Evolutionary conservation across 2,329 filamentous ascomycete species (phyloP), one percentile per base, ranked within the genome.

Genomic region (Juglanconis oblonga): DNA sequence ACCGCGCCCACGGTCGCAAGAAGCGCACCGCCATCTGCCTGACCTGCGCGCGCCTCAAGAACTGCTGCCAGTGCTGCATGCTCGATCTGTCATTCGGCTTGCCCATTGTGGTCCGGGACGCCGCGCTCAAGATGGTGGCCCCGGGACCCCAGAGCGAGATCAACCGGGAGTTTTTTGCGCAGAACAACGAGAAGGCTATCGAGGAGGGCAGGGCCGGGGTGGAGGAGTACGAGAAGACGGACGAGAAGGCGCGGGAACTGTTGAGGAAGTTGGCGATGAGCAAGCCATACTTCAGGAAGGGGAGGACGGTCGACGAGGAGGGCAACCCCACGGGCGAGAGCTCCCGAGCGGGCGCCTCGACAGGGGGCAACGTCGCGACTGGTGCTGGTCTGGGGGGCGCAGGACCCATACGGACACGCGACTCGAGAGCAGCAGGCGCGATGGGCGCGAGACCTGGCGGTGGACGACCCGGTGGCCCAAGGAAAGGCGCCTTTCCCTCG

Each of bases 21-120:
- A 97, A 96, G 77, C 88, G 91, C 66, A 98, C 94, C 57, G 96
- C 91, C 69, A 96, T 98, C 69, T 99, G 95, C 75, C 82, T 99
- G 31, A 99, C 95, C 45, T 99, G 95, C 79, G 94, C 95, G 29
- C 90, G 95, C 49, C 83, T 98, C 66, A 99, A 99, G 78, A 99
- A 99, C 79, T 98, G 95, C 79, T 99, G 95, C 72, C 95, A 99
- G 79, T 94, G 89, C 77, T 99, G 95, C 80, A 98, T 98, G 92
- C 88, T 99, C 56, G 95, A 99, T 81, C 79, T 99, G 62, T 94
- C 91, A 11, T 99, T 98, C 71, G 96, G 95, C 31, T 81, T 99
- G 33, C 95, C 95, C 10, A 96, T 99, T 70, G 90, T 93, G 13
- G 91, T 99, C 61, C 87, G 95, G 71, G 95, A 99, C 79, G 95